Conservation (phyloP, 2,329 filamentous ascomycete genomes). For the Cordyceps cicadae region DNA sequence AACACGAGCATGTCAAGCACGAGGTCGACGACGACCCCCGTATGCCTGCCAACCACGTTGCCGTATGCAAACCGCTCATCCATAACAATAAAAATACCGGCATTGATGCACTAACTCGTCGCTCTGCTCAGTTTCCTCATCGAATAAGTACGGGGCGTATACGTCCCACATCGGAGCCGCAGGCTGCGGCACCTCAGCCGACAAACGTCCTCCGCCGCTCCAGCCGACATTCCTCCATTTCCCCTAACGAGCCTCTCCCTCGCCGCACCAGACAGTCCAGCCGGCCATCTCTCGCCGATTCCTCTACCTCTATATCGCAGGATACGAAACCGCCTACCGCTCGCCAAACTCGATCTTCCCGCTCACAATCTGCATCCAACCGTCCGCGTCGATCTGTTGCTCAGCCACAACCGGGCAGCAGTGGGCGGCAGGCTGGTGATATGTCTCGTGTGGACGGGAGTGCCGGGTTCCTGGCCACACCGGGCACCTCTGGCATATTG, state of each 20-base stretch:
- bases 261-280: slow-evolving; percentile 22
- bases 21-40: slow-evolving; percentile 7
- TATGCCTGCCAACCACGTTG: neutral
- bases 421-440: slow-evolving; percentile 11
- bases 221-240: slow-evolving; percentile 24
- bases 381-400: slow-evolving; percentile 28
- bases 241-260: slow-evolving; percentile 26
- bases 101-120: neutral
- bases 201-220: slow-evolving; percentile 16
- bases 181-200: neutral
- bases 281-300: slow-evolving; percentile 23
- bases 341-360: slow-evolving; percentile 21
- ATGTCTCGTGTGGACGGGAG: neutral
- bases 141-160: neutral
- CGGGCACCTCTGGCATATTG: slow-evolving; percentile 45
- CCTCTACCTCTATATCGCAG: slow-evolving; percentile 18
- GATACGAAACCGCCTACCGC: slow-evolving; percentile 16
- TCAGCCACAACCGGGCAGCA: neutral
- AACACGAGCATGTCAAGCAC: slow-evolving; percentile 15
- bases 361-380: slow-evolving; percentile 24
- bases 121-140: neutral
- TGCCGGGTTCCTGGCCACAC: slow-evolving; percentile 41
- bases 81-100: neutral
- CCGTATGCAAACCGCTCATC: neutral
- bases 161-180: neutral